These are phyloP conservation scores for Plectranthus barbatus DNA, from an alignment of 257 asterid species.

Conservation along the genomic window DNA sequence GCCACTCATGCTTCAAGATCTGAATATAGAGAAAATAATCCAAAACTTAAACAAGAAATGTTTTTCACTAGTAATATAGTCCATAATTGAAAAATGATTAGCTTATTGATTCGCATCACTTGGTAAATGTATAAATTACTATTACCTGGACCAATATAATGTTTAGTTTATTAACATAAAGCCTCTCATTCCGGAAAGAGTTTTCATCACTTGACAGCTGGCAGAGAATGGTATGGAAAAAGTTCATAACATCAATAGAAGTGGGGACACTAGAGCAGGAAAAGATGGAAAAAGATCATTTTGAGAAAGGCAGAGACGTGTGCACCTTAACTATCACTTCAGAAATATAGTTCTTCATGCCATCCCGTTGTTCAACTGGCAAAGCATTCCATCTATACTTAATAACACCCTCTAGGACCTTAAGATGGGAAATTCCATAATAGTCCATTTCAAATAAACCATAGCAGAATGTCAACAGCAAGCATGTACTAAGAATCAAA, in stretches of 20 bases:
- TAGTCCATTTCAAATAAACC: neutral
- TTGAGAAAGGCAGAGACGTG: neutral
- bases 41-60: neutral
- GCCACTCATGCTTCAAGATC: constrained; percentile 99
- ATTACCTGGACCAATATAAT: constrained; percentile 91
- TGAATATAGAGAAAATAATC: constrained; percentile 20
- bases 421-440: constrained; percentile 21
- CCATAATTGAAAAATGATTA: neutral
- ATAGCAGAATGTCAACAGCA: neutral
- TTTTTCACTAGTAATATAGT: neutral
- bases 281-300: neutral
- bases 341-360: constrained; percentile 98
- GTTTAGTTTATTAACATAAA: constrained; percentile 81
- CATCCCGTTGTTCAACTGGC: constrained; percentile 95
- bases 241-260: constrained; percentile 9
- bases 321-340: constrained; percentile 92
- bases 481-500: neutral
- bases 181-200: constrained; percentile 86
- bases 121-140: neutral
- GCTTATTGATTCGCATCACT: neutral
- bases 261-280: neutral
- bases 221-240: neutral
- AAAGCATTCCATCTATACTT: constrained; percentile 98
- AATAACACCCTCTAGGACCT: constrained; percentile 97
- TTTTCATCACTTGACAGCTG: constrained; percentile 93